Conservation (phyloP, 2,329 filamentous ascomycete genomes). For the Clarireedia paspali region DNA sequence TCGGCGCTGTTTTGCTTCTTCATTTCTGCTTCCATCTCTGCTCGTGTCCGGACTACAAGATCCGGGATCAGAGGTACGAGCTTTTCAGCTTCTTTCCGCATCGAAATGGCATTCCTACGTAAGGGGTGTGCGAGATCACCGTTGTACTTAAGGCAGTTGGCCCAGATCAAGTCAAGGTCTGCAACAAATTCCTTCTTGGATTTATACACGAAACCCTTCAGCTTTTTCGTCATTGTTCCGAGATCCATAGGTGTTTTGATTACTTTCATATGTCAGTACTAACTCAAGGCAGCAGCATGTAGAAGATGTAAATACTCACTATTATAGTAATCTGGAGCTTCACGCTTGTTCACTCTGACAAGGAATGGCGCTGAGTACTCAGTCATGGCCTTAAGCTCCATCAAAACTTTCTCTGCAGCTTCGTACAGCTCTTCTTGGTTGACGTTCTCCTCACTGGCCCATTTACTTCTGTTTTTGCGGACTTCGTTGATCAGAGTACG, state of each 20-base stretch:
- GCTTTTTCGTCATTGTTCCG: slow-evolving; percentile 96
- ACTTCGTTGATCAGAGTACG: slow-evolving; percentile 94
- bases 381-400: slow-evolving; percentile 92
- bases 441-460: slow-evolving; percentile 95
- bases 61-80: slow-evolving; percentile 92
- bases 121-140: slow-evolving; percentile 80
- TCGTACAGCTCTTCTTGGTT: slow-evolving; percentile 98
- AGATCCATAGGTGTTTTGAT: slow-evolving; percentile 98
- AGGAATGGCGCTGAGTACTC: slow-evolving; percentile 97
- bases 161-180: slow-evolving; percentile 92
- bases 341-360: slow-evolving; percentile 90
- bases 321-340: slow-evolving; percentile 90
- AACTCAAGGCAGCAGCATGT: background rate
- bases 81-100: slow-evolving; percentile 97
- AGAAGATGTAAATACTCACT: slow-evolving; percentile 46
- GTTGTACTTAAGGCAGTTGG: slow-evolving; percentile 95
- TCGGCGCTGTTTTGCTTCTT: slow-evolving; percentile 80
- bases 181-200: slow-evolving; percentile 92
- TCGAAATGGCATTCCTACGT: slow-evolving; percentile 86
- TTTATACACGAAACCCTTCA: slow-evolving; percentile 72
- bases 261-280: slow-evolving; percentile 48
- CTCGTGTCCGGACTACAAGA: slow-evolving; percentile 79
- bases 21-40: slow-evolving; percentile 86
- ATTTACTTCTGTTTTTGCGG: slow-evolving; percentile 95
- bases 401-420: slow-evolving; percentile 91